Conservation (phyloP, 768 basidiomycete species). For the Macrolepiota albuminosa region DNA sequence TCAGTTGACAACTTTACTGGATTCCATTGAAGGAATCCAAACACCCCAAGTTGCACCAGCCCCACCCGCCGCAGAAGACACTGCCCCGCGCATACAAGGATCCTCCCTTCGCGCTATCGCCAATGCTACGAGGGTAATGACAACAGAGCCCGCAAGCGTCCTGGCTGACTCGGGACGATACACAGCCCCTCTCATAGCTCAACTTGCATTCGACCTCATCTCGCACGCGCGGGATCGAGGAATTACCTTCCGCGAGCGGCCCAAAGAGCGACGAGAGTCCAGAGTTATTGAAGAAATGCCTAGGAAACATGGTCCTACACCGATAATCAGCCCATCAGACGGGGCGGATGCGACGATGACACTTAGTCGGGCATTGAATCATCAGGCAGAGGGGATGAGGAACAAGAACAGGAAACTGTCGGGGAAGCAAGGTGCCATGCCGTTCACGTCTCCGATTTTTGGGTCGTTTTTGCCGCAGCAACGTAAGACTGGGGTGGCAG, state of each 20-base stretch:
- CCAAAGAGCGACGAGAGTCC: constrained; percentile 41
- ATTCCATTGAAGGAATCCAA: constrained; percentile 21
- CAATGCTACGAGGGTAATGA: constrained; percentile 87
- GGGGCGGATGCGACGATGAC: constrained; percentile 40
- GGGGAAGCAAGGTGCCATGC: constrained; percentile 24
- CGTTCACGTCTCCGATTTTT: constrained; percentile 55
- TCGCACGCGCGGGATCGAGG: constrained; percentile 62
- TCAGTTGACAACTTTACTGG: constrained; percentile 37
- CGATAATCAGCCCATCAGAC: constrained; percentile 36
- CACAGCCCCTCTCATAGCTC: constrained; percentile 53
- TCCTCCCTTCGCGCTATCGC: constrained; percentile 69
- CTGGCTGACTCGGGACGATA: constrained; percentile 68
- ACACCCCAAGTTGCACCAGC: constrained; percentile 13
- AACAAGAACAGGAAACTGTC: constrained; percentile 32
- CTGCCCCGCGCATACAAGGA: constrained; percentile 44
- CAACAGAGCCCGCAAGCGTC: constrained; percentile 68
- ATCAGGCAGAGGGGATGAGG: constrained; percentile 25
- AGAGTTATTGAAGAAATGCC: constrained; percentile 14
- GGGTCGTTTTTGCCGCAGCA: constrained; percentile 54
- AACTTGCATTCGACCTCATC: constrained; percentile 65
- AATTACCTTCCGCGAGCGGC: constrained; percentile 42
- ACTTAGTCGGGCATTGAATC: constrained; percentile 41
- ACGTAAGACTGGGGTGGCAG: constrained; percentile 30
- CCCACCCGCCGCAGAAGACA: constrained; percentile 22
- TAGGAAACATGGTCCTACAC: constrained; percentile 33